A percentile compares a stretch with the other conserved stretches of the same genome.
Conservation (phyloP, 1,139 yeast genomes). For the Candida gigantensis region DNA sequence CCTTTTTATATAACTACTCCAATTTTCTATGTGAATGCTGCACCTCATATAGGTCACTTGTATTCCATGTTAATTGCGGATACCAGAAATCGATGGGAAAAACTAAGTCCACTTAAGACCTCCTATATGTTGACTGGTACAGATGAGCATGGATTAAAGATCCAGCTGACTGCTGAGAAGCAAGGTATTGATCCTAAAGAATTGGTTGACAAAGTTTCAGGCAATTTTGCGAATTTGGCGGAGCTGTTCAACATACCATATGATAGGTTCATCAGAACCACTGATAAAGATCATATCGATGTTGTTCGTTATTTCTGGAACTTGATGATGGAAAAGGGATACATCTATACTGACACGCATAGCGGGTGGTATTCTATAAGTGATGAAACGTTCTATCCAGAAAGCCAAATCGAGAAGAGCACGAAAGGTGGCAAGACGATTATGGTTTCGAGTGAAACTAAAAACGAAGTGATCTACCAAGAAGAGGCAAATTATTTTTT, state of each 20-base stretch:
- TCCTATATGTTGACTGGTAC: conserved; percentile 85
- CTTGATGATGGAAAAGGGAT: conserved; percentile 56
- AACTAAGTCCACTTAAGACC: conserved; percentile 31
- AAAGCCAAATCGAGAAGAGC: conserved; percentile 61
- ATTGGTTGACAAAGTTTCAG: conserved; percentile 72
- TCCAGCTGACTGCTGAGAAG: conserved; percentile 66
- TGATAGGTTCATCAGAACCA: conserved; percentile 86
- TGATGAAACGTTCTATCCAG: conserved; percentile 94
- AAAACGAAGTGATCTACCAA: conserved; percentile 72
- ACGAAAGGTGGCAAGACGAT: conserved; percentile 36
- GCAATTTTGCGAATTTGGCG: conserved; percentile 66
- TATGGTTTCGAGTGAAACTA: conserved; percentile 67
- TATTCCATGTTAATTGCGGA: conserved; percentile 88
- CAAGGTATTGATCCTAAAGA: conserved; percentile 54
- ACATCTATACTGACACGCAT: conserved; percentile 79
- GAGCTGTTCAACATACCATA: conserved; percentile 53
- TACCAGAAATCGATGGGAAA: conserved; percentile 73
- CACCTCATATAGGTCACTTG: conserved; percentile 92
- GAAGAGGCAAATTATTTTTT: conserved; percentile 88
- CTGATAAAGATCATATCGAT: conserved; percentile 72
- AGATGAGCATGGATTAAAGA: conserved; percentile 95
- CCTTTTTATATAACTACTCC: conserved; percentile 80
- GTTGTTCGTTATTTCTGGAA: conserved; percentile 76
- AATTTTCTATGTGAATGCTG: conserved; percentile 93
- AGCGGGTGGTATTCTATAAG: conserved; percentile 94